A percentile compares a stretch with the other conserved stretches of the same genome.
These are phyloP conservation scores for Zancudomyces culisetae DNA, from an alignment of 371 early-diverging fungal species.

Conservation along the genomic window DNA sequence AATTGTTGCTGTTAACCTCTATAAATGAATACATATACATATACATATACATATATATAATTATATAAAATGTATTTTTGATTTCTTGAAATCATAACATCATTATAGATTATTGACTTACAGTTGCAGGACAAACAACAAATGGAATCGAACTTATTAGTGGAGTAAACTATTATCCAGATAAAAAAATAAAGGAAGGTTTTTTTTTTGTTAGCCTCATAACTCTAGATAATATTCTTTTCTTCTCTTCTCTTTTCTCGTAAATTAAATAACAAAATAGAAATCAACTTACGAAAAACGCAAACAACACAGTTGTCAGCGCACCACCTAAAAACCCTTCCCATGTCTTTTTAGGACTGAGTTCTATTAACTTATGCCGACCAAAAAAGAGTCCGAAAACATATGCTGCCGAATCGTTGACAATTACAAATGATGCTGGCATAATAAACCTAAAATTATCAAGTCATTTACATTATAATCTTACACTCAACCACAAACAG, in stretches of 20 bases:
- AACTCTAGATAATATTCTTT: too few species aligned
- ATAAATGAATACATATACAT: too few species aligned
- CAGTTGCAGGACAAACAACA: neutral
- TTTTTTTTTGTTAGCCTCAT: too few species aligned
- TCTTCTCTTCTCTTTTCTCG: too few species aligned
- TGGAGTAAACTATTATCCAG: constrained; percentile 20
- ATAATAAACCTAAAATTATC: constrained; percentile 44
- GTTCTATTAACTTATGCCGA: constrained; percentile 75
- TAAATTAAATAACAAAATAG: neutral
- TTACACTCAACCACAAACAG: constrained; percentile 12
- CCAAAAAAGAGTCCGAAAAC: constrained; percentile 90
- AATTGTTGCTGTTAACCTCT: neutral
- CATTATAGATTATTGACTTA: too few species aligned
- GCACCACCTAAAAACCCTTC: constrained; percentile 97
- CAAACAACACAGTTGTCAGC: constrained; percentile 69
- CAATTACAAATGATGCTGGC: constrained; percentile 82
- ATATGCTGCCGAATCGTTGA: constrained; percentile 97
- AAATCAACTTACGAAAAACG: constrained; percentile 40
- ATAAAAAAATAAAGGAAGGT: neutral
- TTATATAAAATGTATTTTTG: neutral
- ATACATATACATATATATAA: too few species aligned
- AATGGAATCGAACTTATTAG: constrained; percentile 11
- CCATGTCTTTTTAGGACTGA: constrained; percentile 99
- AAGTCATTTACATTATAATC: constrained; percentile 1
- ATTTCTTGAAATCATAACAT: neutral